Evolutionary conservation across 495 filamentous ascomycete species (phyloP), one percentile per base, ranked within the genome.

Genomic region (Tricharina praecox): DNA sequence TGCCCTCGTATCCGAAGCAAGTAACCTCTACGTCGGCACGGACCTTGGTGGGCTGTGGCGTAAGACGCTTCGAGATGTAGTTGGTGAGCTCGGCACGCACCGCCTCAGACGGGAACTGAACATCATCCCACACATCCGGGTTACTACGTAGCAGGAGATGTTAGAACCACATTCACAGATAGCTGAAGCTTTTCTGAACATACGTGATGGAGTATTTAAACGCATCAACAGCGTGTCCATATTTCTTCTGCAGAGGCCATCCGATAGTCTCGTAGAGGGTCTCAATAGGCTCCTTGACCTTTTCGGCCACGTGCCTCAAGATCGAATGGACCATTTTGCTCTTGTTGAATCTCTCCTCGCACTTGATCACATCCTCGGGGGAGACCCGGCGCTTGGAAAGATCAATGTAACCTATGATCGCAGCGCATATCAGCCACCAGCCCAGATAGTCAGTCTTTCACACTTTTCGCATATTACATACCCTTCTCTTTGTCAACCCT

Each of bases 171-270:
- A 23, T 41, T 16, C 8, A 2, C 35, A 36, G 24, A 32, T 32
- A 5, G 28, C 28, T 32, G 28, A 5, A 32, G 28, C 28, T 32
- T 13, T 13, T 32, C 28, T 21, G 19, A 23, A 60, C 78, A 56
- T 76, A 88, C 83, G 92, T 96, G 69, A 97, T 97, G 42, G 85
- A 88, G 41, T 94, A 78, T 72, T 96, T 96, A 74, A 97, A 96
- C 4, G 92, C 92, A 63, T 97, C 90, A 54, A 96, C 79, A 4
- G 88, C 77, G 65, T 95, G 88, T 25, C 90, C 92, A 64, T 88
- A 96, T 66, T 86, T 92, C 71, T 86, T 88, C 75, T 93, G 86
- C 62, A 97, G 68, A 4, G 92, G 92, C 90, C 90, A 97, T 36
- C 76, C 87, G 66, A 97, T 95, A 52, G 70, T 78, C 71, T 88